These are phyloP conservation scores for Chaetomiaceae sp. DNA, from an alignment of 2,329 filamentous ascomycete species.

Conservation along the genomic window DNA sequence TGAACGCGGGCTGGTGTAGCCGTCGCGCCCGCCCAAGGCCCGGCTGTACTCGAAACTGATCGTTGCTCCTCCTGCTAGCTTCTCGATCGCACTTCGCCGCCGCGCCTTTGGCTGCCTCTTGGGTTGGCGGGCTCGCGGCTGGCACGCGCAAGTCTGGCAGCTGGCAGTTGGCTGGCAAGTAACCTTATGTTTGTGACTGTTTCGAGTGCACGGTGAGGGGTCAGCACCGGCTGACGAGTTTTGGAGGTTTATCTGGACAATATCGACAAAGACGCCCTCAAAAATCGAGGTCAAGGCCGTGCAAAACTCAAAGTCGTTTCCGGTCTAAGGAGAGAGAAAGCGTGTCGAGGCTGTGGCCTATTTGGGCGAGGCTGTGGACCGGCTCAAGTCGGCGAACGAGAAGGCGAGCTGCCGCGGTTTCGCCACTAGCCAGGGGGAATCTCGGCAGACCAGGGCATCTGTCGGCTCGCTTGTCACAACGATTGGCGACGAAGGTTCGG, in stretches of 20 bases:
- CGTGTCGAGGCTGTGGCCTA: slow-evolving; percentile 15
- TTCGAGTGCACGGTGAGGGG: too few relatives aligned
- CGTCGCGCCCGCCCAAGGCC: slow-evolving; percentile 2
- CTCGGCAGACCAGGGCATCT: slow-evolving; percentile 10
- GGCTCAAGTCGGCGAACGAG: slow-evolving; percentile 20
- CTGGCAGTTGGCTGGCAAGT: slow-evolving; percentile 16
- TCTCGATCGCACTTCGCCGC: background rate
- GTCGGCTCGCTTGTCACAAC: slow-evolving; percentile 4
- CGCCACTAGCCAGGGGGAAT: slow-evolving; percentile 14
- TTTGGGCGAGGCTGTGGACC: slow-evolving; percentile 21
- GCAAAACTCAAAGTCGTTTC: background rate
- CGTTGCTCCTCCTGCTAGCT: background rate
- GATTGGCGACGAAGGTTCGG: slow-evolving; percentile 15
- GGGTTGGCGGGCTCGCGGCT: background rate
- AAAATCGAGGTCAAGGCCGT: background rate
- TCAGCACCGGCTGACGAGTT: background rate
- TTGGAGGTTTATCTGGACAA: background rate
- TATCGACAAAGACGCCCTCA: slow-evolving; percentile 1
- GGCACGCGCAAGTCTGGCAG: slow-evolving; percentile 14
- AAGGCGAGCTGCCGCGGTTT: slow-evolving; percentile 9
- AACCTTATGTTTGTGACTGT: too few relatives aligned
- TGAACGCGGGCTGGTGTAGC: slow-evolving; percentile 20
- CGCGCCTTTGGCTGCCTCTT: slow-evolving; percentile 18
- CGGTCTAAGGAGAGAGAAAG: background rate
- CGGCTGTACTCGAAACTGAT: slow-evolving; percentile 1